These are phyloP conservation scores for Bigelowiella natans DNA, from an alignment of 78 protist species.

Conservation along the genomic window DNA sequence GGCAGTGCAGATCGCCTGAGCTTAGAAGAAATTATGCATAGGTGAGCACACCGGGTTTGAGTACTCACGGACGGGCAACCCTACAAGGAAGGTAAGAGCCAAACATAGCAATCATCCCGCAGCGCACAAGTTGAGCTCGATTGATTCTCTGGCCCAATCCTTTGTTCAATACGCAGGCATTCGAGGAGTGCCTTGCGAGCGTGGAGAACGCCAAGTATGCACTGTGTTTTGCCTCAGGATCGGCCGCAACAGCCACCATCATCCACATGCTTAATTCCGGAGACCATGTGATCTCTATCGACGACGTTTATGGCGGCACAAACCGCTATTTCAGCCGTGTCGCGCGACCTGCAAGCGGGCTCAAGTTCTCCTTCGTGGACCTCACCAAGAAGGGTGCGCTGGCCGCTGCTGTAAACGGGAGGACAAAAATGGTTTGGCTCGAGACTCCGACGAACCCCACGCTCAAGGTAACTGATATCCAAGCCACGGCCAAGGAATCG, in stretches of 20 bases:
- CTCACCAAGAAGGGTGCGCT: conserved; percentile 16
- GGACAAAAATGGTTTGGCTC: conserved; percentile 50
- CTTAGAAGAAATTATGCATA: too few relatives aligned
- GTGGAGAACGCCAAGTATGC: conserved; percentile 68
- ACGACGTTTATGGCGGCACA: conserved; percentile 82
- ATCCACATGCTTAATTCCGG: conserved; percentile 48
- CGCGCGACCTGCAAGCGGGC: neutral
- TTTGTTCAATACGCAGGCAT: too few relatives aligned
- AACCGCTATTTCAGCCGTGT: conserved; percentile 22
- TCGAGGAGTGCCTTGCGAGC: conserved; percentile 69
- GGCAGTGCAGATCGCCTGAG: too few relatives aligned
- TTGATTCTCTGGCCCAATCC: too few relatives aligned
- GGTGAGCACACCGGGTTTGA: too few relatives aligned
- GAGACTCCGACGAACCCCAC: conserved; percentile 91
- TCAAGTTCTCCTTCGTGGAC: conserved; percentile 49
- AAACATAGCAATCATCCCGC: too few relatives aligned
- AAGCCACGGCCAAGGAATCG: neutral
- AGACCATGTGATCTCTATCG: conserved; percentile 69
- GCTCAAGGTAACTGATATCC: conserved; percentile 34
- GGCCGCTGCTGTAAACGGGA: neutral
- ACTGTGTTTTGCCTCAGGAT: conserved; percentile 26
- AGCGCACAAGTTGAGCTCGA: too few relatives aligned
- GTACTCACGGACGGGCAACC: conserved; percentile 87
- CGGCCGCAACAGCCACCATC: conserved; percentile 47
- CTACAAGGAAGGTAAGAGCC: conserved; percentile 81